Percentiles rank a stretch among this genome's conserved stretches.
Conservation (phyloP, 371 early-diverging fungal species). For the Dichotomocladium elegans region DNA sequence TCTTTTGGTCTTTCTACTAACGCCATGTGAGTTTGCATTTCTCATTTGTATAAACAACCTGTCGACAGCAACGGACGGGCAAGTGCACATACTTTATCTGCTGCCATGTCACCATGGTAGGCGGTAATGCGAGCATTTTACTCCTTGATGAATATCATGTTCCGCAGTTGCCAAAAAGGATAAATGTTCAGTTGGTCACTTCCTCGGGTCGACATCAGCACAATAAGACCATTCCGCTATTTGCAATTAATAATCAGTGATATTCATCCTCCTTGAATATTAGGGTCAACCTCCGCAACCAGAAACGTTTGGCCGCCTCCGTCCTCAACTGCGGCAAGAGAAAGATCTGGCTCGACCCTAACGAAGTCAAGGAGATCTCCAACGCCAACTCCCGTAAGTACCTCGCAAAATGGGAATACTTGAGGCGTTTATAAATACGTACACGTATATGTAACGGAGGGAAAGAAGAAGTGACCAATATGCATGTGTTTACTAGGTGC, state of each 20-base stretch:
- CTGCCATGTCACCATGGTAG: no score
- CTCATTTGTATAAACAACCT: not conserved
- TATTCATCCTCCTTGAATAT: no score
- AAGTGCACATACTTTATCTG: no score
- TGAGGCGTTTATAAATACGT: no score
- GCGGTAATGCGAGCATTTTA: not conserved
- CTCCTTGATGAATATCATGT: no score
- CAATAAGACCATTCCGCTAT: no score
- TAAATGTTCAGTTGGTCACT: no score
- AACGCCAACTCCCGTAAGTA: constrained; percentile 96
- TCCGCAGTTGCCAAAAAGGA: no score
- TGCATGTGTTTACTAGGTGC: constrained; percentile 63
- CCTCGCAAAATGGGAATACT: not conserved
- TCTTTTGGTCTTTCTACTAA: constrained; percentile 3
- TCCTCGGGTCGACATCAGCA: no score
- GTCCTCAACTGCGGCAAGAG: constrained; percentile 98
- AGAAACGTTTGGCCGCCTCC: constrained; percentile 97
- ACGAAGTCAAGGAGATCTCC: constrained; percentile 93
- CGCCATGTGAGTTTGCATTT: constrained; percentile 7
- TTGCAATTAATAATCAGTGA: no score
- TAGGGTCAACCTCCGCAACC: constrained; percentile 82
- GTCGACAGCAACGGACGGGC: no score
- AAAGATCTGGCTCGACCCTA: constrained; percentile 99
- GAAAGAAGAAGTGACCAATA: not conserved
- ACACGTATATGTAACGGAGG: no score